These are phyloP conservation scores for Geoglossum cookeanum DNA, from an alignment of 2,329 filamentous ascomycete species.

Conservation along the genomic window DNA sequence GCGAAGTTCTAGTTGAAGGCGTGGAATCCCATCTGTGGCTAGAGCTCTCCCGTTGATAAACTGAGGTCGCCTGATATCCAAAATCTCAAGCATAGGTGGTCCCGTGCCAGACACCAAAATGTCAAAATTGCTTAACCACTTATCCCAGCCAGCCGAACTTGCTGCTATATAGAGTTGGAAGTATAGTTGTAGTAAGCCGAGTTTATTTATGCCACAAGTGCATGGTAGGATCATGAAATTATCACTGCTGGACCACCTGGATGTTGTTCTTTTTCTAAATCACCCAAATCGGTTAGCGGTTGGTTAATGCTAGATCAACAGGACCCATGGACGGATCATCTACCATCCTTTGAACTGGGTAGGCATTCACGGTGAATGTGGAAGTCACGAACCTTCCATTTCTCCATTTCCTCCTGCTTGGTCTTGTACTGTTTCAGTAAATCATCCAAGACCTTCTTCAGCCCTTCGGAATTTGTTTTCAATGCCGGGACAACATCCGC, in stretches of 20 bases:
- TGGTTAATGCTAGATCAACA: background rate
- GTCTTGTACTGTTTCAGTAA: conserved; percentile 89
- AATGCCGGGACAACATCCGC: conserved; percentile 80
- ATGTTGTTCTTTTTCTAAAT: conserved; percentile 74
- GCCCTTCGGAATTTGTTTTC: conserved; percentile 79
- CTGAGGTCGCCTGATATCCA: background rate
- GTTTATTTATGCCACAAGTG: background rate
- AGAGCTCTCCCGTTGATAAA: background rate
- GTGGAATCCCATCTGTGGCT: background rate
- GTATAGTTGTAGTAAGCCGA: background rate
- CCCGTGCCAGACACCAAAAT: background rate
- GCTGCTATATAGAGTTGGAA: background rate
- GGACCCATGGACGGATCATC: background rate
- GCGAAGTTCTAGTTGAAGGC: background rate
- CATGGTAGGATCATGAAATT: background rate
- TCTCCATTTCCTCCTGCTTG: conserved; percentile 89
- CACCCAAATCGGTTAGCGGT: background rate
- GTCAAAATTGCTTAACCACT: background rate
- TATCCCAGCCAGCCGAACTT: background rate
- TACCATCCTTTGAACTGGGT: background rate
- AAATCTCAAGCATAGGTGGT: background rate
- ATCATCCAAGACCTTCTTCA: conserved; percentile 88
- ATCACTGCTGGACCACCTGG: conserved; percentile 60
- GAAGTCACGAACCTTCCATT: conserved; percentile 66
- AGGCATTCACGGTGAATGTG: background rate